phyloP scores from a whole-genome alignment of 768 basidiomycete species.

The Russula compacta region DNA sequence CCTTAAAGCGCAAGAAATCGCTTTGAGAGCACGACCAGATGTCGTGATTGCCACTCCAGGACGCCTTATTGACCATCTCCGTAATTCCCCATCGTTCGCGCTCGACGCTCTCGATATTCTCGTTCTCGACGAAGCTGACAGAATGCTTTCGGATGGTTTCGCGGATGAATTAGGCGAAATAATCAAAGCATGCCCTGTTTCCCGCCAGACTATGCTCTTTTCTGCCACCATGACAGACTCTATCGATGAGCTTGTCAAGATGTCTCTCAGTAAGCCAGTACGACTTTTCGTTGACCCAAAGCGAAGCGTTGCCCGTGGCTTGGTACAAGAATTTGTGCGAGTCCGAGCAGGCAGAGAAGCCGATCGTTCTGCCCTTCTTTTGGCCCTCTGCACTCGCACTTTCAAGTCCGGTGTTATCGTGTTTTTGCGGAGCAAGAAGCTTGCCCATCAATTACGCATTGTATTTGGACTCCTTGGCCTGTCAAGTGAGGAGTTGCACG shows the following conservation, averaged over 20 bases:
- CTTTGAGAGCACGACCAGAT: constrained; percentile 82
- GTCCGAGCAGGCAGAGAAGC: constrained; percentile 72
- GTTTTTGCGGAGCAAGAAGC: constrained; percentile 93
- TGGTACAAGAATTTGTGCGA: constrained; percentile 92
- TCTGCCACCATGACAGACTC: constrained; percentile 99
- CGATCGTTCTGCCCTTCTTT: constrained; percentile 68
- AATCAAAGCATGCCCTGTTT: constrained; percentile 76
- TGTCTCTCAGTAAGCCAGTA: constrained; percentile 89
- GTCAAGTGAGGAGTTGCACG: constrained; percentile 89
- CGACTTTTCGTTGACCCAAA: constrained; percentile 95
- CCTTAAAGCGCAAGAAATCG: constrained; percentile 81
- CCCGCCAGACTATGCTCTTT: constrained; percentile 96
- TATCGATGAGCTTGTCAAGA: constrained; percentile 85
- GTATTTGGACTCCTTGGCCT: constrained; percentile 84
- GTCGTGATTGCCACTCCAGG: constrained; percentile 89
- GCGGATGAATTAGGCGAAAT: constrained; percentile 92
- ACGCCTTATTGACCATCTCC: constrained; percentile 94
- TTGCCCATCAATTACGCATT: constrained; percentile 95
- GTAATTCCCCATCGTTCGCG: constrained; percentile 88
- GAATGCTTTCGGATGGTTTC: constrained; percentile 95
- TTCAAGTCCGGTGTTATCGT: constrained; percentile 81
- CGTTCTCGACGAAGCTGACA: constrained; percentile 94
- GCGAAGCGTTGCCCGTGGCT: constrained; percentile 71
- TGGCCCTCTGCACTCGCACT: constrained; percentile 78
- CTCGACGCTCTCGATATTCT: constrained; percentile 89